phyloP scores from a whole-genome alignment of 805 yeast species.

The Nakazawaea pomicola region DNA sequence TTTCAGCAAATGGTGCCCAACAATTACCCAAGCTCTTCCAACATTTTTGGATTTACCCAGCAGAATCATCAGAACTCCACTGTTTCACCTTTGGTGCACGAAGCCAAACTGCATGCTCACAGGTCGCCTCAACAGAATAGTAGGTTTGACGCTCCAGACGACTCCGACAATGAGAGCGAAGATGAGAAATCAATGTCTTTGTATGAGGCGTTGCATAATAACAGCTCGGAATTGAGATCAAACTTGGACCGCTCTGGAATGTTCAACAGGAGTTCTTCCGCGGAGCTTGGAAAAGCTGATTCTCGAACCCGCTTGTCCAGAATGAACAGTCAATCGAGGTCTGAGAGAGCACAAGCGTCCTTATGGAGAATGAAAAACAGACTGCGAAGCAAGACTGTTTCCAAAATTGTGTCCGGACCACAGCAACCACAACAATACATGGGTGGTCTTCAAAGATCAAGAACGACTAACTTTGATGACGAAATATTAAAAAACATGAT shows the following conservation, averaged over 20 bases:
- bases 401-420: slow-evolving; percentile 28
- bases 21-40: no score
- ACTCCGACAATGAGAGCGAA: slow-evolving; percentile 37
- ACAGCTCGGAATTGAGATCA: slow-evolving; percentile 17
- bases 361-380: slow-evolving; percentile 55
- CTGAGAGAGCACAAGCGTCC: slow-evolving; percentile 64
- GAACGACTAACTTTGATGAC: background rate
- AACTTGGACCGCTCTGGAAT: no score
- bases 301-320: slow-evolving; percentile 30
- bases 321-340: slow-evolving; percentile 36
- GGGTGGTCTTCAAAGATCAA: slow-evolving; percentile 9
- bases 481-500: slow-evolving; percentile 4
- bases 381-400: slow-evolving; percentile 44
- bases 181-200: slow-evolving; percentile 68
- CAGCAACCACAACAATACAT: slow-evolving; percentile 15
- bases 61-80: background rate
- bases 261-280: background rate
- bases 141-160: slow-evolving; percentile 16
- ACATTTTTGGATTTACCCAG: slow-evolving; percentile 3
- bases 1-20: no score
- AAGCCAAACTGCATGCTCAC: background rate
- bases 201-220: slow-evolving; percentile 47
- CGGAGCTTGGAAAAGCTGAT: background rate
- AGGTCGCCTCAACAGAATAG: slow-evolving; percentile 11
- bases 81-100: background rate